Percentiles rank a stretch among this genome's conserved stretches.
Evolutionary conservation across 1,139 yeast species (phyloP).

Genomic region (Suhomyces kunorum): DNA sequence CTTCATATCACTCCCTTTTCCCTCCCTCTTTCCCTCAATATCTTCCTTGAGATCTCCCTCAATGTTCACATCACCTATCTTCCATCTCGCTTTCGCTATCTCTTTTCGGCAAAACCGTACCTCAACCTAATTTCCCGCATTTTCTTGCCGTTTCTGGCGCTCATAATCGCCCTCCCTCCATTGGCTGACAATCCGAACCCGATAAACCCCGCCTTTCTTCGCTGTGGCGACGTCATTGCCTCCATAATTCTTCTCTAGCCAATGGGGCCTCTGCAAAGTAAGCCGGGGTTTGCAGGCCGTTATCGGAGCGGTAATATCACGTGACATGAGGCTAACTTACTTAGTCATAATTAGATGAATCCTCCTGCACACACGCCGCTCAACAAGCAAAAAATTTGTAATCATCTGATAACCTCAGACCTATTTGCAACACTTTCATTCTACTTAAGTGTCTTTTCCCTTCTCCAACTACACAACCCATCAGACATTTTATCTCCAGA

Average conservation of each 20-base stretch:
- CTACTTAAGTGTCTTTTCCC: neutral
- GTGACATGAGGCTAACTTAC: slow-evolving; percentile 1
- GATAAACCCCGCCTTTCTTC: neutral
- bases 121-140: too few species aligned
- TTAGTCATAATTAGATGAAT: neutral
- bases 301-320: slow-evolving; percentile 4
- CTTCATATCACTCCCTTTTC: too few species aligned
- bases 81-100: too few species aligned
- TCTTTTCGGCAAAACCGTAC: too few species aligned
- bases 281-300: slow-evolving; percentile 2
- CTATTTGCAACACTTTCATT: neutral
- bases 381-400: slow-evolving; percentile 7
- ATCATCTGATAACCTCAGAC: slow-evolving; percentile 9
- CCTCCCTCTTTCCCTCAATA: too few species aligned
- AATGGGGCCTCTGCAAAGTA: neutral
- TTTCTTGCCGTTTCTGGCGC: too few species aligned
- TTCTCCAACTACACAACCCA: too few species aligned
- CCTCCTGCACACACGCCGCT: slow-evolving; percentile 1
- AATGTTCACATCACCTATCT: too few species aligned
- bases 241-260: neutral
- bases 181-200: neutral
- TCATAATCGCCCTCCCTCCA: too few species aligned
- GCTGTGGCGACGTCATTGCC: neutral
- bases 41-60: too few species aligned
- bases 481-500: too few species aligned